These are phyloP conservation scores for Panicum virgatum DNA, from an alignment of 202 grass and related monocot genomes.

Conservation along the genomic window DNA sequence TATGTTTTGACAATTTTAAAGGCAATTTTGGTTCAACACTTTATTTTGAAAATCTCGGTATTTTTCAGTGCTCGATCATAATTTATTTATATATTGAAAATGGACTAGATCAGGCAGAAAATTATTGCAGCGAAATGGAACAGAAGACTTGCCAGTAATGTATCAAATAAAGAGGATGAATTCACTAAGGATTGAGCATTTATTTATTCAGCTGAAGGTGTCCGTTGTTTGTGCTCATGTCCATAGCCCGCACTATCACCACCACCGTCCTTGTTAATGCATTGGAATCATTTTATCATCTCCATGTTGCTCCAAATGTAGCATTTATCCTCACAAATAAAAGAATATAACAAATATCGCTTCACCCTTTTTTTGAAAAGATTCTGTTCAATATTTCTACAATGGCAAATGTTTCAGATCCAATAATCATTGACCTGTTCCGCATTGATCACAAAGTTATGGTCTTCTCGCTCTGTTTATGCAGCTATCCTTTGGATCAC, in stretches of 20 bases:
- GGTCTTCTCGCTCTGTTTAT: neutral
- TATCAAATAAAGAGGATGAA: neutral
- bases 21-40: neutral
- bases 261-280: conserved; percentile 18
- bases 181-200: neutral
- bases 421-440: neutral
- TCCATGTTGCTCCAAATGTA: neutral
- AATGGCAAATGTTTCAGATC: neutral
- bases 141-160: neutral
- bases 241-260: conserved; percentile 8
- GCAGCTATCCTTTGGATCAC: neutral
- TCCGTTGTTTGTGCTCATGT: conserved; percentile 6
- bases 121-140: neutral
- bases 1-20: neutral
- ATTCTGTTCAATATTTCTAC: conserved; percentile 6
- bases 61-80: neutral
- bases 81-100: neutral
- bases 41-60: neutral
- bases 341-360: neutral
- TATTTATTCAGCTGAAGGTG: neutral
- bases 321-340: neutral
- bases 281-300: conserved; percentile 8
- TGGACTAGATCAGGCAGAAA: neutral
- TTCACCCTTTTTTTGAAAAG: neutral
- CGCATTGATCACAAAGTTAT: conserved; percentile 11